phyloP scores from a whole-genome alignment of 441 rosid species.

The Hypseocharis bilobata region DNA sequence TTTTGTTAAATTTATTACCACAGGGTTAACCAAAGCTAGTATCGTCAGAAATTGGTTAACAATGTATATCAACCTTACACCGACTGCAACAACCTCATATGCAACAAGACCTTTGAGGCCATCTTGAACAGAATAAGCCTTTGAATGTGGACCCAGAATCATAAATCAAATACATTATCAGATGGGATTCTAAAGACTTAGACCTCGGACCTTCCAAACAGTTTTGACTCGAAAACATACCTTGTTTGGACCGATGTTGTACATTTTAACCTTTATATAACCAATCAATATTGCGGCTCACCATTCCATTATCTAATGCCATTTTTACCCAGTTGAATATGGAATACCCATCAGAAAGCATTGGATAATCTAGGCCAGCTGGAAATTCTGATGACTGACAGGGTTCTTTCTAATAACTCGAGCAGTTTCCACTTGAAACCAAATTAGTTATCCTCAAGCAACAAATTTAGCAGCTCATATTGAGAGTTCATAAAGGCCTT shows the following conservation, averaged over 20 bases:
- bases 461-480: no score
- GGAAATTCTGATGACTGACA: background rate
- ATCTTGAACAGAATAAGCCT: no score
- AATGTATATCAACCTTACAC: background rate
- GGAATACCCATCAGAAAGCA: background rate
- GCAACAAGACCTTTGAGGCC: no score
- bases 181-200: no score
- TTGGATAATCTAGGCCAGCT: background rate
- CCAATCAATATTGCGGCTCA: background rate
- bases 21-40: background rate
- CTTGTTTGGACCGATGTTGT: no score
- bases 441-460: no score
- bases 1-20: background rate
- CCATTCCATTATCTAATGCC: background rate
- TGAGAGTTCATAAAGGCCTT: no score
- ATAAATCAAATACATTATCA: no score
- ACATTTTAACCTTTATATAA: background rate
- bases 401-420: background rate
- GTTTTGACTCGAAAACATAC: no score
- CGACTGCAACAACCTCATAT: background rate
- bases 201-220: no score
- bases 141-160: no score
- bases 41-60: background rate
- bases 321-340: background rate
- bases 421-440: no score